A percentile compares a stretch with the other conserved stretches of the same genome.
phyloP scores from a whole-genome alignment of 768 basidiomycete genomes.

The Russula olivacea region DNA sequence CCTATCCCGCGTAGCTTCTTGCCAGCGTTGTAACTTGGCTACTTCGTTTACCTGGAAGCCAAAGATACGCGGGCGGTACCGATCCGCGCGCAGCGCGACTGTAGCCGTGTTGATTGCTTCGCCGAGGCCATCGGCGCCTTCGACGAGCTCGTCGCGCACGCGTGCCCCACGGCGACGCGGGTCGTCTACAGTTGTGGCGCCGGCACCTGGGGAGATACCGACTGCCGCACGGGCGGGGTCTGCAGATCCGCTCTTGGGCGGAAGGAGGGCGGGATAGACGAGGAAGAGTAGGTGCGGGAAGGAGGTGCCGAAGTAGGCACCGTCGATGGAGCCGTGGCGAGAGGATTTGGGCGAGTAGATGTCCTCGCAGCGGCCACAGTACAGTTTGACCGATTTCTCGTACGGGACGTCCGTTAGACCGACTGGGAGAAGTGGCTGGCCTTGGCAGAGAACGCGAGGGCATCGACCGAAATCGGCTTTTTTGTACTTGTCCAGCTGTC shows the following conservation, averaged over 20 bases:
- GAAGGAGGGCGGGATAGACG: conserved; percentile 91
- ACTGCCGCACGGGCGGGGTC: conserved; percentile 32
- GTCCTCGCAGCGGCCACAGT: conserved; percentile 97
- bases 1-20: conserved; percentile 88
- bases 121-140: conserved; percentile 46
- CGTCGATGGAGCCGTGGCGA: conserved; percentile 94
- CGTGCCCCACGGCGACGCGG: conserved; percentile 26
- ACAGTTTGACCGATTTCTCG: conserved; percentile 98
- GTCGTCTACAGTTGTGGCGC: conserved; percentile 32
- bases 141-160: conserved; percentile 43
- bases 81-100: conserved; percentile 83
- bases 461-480: conserved; percentile 98
- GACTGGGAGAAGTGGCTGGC: conserved; percentile 92
- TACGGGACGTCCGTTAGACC: conserved; percentile 97
- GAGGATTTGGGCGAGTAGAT: conserved; percentile 97
- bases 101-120: conserved; percentile 71
- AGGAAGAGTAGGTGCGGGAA: conserved; percentile 97
- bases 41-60: conserved; percentile 95
- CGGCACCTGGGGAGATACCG: conserved; percentile 28
- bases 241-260: conserved; percentile 62
- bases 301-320: conserved; percentile 97
- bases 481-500: conserved; percentile 92
- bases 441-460: conserved; percentile 92
- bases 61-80: conserved; percentile 90
- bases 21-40: conserved; percentile 92